These are phyloP conservation scores for Larix kaempferi DNA, from an alignment of 75 land plant genomes.

Conservation along the genomic window DNA sequence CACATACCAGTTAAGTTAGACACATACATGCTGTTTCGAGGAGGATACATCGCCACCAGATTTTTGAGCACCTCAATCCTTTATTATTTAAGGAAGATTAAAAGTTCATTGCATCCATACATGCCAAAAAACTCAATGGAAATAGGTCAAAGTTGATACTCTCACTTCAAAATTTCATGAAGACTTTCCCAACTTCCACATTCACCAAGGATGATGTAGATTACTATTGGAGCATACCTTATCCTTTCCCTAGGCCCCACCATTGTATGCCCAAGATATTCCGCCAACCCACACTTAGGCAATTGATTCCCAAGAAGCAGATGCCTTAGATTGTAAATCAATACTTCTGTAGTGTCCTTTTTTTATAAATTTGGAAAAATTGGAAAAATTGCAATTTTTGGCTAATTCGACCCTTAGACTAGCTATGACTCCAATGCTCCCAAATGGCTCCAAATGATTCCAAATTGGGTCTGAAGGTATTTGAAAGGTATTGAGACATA, in stretches of 20 bases:
- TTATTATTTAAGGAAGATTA: conserved; percentile 96
- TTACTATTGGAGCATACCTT: conserved; percentile 59
- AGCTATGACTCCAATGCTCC: no score
- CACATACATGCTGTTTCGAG: conserved; percentile 96
- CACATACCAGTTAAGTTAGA: no score
- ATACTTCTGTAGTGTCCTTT: no score
- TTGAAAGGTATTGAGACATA: no score
- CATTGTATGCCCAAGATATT: conserved; percentile 96
- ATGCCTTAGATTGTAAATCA: conserved; percentile 54
- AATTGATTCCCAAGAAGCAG: conserved; percentile 40
- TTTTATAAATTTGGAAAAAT: no score
- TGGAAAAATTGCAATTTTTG: no score
- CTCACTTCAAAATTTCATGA: conserved; percentile 93
- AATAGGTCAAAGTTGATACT: conserved; percentile 97
- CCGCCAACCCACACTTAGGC: conserved; percentile 66
- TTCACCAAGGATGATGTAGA: conserved; percentile 88
- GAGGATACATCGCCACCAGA: conserved; percentile 91
- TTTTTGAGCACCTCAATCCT: conserved; percentile 98
- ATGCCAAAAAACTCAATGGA: conserved; percentile 99
- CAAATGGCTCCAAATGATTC: no score
- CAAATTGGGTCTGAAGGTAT: no score
- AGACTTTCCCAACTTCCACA: conserved; percentile 99
- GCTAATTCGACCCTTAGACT: no score
- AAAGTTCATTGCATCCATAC: conserved; percentile 99
- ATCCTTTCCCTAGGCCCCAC: conserved; percentile 99